Percentiles rank a stretch among this genome's conserved stretches.
Evolutionary conservation across 768 basidiomycete species (phyloP).

Genomic region (Polyporus arcularius): DNA sequence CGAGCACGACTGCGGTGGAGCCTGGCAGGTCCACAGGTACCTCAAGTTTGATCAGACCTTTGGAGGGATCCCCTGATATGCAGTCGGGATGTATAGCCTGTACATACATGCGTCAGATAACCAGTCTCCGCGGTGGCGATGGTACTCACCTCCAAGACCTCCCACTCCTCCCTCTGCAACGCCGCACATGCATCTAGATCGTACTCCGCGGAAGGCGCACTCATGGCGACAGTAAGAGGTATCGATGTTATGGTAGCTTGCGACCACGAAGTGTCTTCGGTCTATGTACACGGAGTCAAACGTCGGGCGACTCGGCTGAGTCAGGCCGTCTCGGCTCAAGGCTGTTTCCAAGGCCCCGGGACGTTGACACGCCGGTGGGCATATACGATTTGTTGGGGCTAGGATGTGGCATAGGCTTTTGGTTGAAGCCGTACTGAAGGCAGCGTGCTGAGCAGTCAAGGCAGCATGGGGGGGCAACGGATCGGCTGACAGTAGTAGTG

Average conservation of each 20-base stretch:
- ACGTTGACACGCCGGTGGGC: not conserved
- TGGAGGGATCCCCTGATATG: slow-evolving; percentile 42
- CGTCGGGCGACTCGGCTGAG: not conserved
- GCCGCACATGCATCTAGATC: slow-evolving; percentile 16
- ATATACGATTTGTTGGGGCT: too few species aligned
- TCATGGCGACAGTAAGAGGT: not conserved
- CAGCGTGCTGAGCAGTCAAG: too few species aligned
- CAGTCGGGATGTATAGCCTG: slow-evolving; percentile 84
- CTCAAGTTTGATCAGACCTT: slow-evolving; percentile 54
- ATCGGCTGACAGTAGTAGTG: too few species aligned
- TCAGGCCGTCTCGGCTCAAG: not conserved
- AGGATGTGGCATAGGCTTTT: too few species aligned
- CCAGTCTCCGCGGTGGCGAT: not conserved
- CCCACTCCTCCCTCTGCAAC: slow-evolving; percentile 58
- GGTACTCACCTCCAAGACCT: slow-evolving; percentile 57
- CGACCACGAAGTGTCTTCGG: not conserved
- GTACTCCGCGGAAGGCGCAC: not conserved
- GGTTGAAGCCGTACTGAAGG: too few species aligned
- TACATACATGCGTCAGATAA: not conserved
- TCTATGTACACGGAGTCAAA: not conserved
- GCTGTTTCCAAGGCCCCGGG: not conserved
- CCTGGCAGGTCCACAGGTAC: slow-evolving; percentile 62
- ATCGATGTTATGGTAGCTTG: not conserved
- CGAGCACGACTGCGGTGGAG: slow-evolving; percentile 42
- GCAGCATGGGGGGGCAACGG: too few species aligned